These are phyloP conservation scores for Diplodia corticola DNA, from an alignment of 2,329 filamentous ascomycete species.

Conservation along the genomic window DNA sequence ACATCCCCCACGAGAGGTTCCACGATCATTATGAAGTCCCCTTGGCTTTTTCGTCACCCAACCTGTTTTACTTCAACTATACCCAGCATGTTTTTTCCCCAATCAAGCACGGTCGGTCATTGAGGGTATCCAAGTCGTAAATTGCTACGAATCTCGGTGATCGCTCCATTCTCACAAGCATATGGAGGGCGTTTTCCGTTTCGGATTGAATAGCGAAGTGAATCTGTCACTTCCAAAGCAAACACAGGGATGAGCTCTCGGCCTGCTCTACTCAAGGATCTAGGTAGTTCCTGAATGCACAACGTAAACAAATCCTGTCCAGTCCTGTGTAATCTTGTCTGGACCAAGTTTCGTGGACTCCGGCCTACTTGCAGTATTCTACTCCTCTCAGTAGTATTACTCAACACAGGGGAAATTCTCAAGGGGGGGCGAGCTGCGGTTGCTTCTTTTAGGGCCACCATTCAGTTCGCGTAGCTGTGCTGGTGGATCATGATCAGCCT, in stretches of 20 bases:
- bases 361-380: neutral
- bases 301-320: neutral
- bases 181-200: slow-evolving; percentile 1
- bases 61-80: slow-evolving; percentile 21
- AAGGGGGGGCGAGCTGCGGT: too few relatives aligned
- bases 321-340: neutral
- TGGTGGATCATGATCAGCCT: too few relatives aligned
- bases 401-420: too few relatives aligned
- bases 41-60: neutral
- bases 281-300: slow-evolving; percentile 9
- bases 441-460: too few relatives aligned
- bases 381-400: too few relatives aligned
- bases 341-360: neutral
- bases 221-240: neutral
- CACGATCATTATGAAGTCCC: slow-evolving; percentile 18
- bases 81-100: slow-evolving; percentile 21
- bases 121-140: neutral
- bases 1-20: slow-evolving; percentile 8
- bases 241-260: neutral
- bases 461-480: too few relatives aligned
- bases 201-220: neutral
- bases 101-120: neutral
- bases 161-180: neutral
- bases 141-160: slow-evolving; percentile 7
- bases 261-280: neutral